These are phyloP conservation scores for Flaveria brownii DNA, from an alignment of 129 eudicot species.

Conservation along the genomic window DNA sequence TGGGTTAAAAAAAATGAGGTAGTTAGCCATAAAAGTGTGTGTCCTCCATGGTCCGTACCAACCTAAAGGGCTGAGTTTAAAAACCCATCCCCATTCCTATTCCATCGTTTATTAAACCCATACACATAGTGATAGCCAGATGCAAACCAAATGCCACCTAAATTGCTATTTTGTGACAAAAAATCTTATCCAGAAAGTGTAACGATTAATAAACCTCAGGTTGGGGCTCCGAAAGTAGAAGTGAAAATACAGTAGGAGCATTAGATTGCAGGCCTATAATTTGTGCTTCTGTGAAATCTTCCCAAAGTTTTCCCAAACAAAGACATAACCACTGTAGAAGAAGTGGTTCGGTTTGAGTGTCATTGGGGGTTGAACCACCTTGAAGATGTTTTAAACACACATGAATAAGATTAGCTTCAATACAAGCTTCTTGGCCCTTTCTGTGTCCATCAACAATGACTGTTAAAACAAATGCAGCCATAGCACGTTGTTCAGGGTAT, in stretches of 20 bases:
- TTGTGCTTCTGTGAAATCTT: slow-evolving; percentile 94
- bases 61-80: background rate
- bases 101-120: slow-evolving; percentile 1
- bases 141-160: slow-evolving; percentile 1
- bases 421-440: slow-evolving; percentile 94
- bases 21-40: background rate
- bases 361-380: slow-evolving; percentile 58
- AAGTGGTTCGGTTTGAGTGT: slow-evolving; percentile 82
- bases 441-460: slow-evolving; percentile 95
- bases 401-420: slow-evolving; percentile 72
- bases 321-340: slow-evolving; percentile 95
- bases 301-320: slow-evolving; percentile 95
- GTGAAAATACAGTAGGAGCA: slow-evolving; percentile 63
- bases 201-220: slow-evolving; percentile 66
- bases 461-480: slow-evolving; percentile 99
- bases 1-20: background rate
- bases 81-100: background rate
- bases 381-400: slow-evolving; percentile 90
- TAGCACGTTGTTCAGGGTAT: slow-evolving; percentile 94
- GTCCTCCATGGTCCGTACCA: background rate
- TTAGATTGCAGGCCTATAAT: slow-evolving; percentile 77
- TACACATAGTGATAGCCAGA: background rate
- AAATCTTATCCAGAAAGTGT: background rate
- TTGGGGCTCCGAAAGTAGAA: slow-evolving; percentile 85
- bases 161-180: background rate